Conservation (phyloP, 768 basidiomycete species). For the Melanogaster broomeanus region DNA sequence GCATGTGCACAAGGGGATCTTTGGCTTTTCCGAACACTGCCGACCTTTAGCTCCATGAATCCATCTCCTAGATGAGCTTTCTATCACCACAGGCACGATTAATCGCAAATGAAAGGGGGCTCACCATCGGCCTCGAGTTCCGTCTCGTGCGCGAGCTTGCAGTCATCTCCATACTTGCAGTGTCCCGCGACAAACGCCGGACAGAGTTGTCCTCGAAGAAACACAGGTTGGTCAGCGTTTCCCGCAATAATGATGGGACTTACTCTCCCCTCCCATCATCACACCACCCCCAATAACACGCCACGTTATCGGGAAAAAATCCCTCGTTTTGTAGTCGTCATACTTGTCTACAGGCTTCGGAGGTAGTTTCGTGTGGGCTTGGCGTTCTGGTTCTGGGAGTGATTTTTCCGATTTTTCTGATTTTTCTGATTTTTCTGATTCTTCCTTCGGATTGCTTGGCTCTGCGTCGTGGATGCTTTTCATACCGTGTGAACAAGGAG, state of each 20-base stretch:
- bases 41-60: constrained; percentile 13
- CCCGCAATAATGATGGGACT: constrained; percentile 6
- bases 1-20: background rate
- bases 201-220: constrained; percentile 24
- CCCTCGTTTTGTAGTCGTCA: constrained; percentile 43
- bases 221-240: background rate
- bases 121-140: constrained; percentile 23
- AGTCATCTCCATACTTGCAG: constrained; percentile 29
- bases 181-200: constrained; percentile 22
- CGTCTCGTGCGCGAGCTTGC: constrained; percentile 31
- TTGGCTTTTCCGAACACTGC: background rate
- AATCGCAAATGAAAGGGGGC: constrained; percentile 1
- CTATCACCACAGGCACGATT: background rate
- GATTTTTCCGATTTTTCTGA: background rate
- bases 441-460: too few relatives aligned
- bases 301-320: constrained; percentile 70
- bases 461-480: constrained; percentile 48
- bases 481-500: background rate
- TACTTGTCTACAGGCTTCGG: constrained; percentile 27
- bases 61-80: constrained; percentile 9
- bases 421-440: background rate
- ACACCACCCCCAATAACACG: constrained; percentile 80
- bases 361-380: constrained; percentile 18
- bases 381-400: constrained; percentile 2
- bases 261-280: constrained; percentile 50